Conservation (phyloP, 176 grass and related monocot species). For the Coix lacrymajobi region DNA sequence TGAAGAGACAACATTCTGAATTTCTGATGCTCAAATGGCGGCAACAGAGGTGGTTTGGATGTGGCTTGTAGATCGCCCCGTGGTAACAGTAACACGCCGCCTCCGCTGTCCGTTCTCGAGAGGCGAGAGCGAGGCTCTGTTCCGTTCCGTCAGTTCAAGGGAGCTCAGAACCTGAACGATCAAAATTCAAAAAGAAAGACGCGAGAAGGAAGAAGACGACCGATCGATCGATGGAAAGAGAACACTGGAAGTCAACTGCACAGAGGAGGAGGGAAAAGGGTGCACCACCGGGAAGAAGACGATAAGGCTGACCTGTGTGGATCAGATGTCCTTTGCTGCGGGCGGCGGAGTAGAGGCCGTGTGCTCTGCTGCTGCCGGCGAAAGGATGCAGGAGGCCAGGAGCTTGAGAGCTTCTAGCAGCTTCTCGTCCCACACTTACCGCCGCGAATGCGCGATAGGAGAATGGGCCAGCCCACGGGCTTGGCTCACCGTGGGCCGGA, state of each 20-base stretch:
- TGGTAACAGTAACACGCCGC: slow-evolving; percentile 19
- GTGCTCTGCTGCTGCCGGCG: no score
- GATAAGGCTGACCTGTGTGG: background rate
- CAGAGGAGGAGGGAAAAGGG: background rate
- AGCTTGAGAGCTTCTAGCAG: background rate
- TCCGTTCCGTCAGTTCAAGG: background rate
- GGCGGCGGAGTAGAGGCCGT: no score
- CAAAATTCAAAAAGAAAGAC: background rate
- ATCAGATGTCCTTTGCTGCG: background rate
- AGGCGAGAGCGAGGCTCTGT: slow-evolving; percentile 25
- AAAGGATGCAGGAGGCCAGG: no score
- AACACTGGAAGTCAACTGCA: background rate
- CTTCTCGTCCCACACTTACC: background rate
- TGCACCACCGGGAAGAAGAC: background rate
- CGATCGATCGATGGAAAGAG: no score
- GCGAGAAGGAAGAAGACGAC: no score
- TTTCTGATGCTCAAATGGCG: background rate
- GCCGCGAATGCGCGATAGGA: background rate
- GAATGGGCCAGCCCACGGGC: no score
- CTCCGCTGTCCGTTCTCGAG: slow-evolving; percentile 11
- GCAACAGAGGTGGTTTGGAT: background rate
- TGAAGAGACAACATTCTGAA: background rate
- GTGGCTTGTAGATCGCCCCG: background rate
- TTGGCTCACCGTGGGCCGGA: background rate
- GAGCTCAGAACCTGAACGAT: background rate